Evolutionary conservation across 2,329 filamentous ascomycete genomes (phyloP), one percentile per base, ranked within the genome.

Genomic region (Ophiostoma sp.): DNA sequence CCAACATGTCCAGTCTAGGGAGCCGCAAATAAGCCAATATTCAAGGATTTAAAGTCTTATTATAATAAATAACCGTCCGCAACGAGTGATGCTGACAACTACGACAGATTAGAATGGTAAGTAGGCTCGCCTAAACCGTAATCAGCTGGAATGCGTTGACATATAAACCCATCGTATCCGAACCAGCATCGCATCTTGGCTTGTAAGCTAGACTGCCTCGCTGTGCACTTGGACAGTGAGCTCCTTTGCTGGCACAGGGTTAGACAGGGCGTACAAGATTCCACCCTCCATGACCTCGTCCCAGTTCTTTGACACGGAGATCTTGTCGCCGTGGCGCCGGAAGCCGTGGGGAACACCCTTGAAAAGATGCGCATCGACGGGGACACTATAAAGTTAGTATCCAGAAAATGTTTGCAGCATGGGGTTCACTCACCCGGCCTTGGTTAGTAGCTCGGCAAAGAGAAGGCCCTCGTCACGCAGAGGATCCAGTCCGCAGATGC

Each of bases 191-290:
- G 27, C 27, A 27, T 27, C 27, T 27, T 27, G 27, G 27, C 27
- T 27, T 27, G 27, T 27, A 27, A 16, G 63, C 36, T 47, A 66
- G 41, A 18, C 63, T 2, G 40, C 63, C 55, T 66, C 68, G 7
- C 52, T 44, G 44, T 69, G 63, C 27, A 71, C 70, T 40, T 70
- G 63, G 27, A 71, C 27, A 0, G 66, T 64, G 85, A 80, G 79
- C 0, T 79, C 83, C 65, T 82, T 84, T 70, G 88, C 85, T 71
- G 84, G 85, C 2, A 80, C 82, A 69, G 85, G 84, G 0, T 74
- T 75, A 2, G 86, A 88, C 66, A 89, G 66, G 7, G 64, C 58
- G 67, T 69, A 72, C 5, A 66, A 38, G 12, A 73, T 70, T 45
- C 72, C 72, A 38, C 88, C 62, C 74, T 79, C 18, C 77, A 79